Conservation (phyloP, 352 stramenopile species). For the Phytophthora hibernalis region DNA sequence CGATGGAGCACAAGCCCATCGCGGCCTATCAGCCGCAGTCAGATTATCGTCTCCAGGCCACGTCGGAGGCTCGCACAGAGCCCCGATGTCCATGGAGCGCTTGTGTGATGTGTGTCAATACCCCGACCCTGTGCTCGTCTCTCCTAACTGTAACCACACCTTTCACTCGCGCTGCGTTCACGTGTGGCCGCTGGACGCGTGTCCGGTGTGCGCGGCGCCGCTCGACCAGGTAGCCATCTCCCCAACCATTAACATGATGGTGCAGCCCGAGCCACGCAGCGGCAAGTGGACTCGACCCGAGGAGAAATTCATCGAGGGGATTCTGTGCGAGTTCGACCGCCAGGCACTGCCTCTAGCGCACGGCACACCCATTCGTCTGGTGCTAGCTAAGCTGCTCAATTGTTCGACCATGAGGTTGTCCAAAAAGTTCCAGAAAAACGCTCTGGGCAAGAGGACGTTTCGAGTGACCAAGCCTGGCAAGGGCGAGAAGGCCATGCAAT, state of each 20-base stretch:
- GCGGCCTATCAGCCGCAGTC: slow-evolving; percentile 28
- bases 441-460: slow-evolving; percentile 87
- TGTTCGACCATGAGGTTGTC: slow-evolving; percentile 90
- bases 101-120: slow-evolving; percentile 84
- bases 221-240: slow-evolving; percentile 69
- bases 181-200: slow-evolving; percentile 74
- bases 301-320: slow-evolving; percentile 88
- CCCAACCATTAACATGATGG: slow-evolving; percentile 76
- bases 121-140: slow-evolving; percentile 79
- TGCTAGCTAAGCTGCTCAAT: slow-evolving; percentile 88
- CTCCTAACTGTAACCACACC: slow-evolving; percentile 74
- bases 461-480: slow-evolving; percentile 73
- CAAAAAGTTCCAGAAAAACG: slow-evolving; percentile 92
- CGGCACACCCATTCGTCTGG: slow-evolving; percentile 83
- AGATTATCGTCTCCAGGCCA: slow-evolving; percentile 32
- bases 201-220: slow-evolving; percentile 65
- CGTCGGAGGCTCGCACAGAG: slow-evolving; percentile 2
- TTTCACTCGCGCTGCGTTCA: slow-evolving; percentile 89
- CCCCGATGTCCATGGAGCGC: slow-evolving; percentile 32
- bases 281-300: slow-evolving; percentile 88
- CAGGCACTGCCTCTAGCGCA: slow-evolving; percentile 79
- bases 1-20: slow-evolving; percentile 44
- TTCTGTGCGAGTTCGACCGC: slow-evolving; percentile 85
- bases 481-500: slow-evolving; percentile 71
- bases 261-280: slow-evolving; percentile 69